phyloP scores from a whole-genome alignment of 225 moss, liverwort and hornwort genomes.

The Climacium dendroides region DNA sequence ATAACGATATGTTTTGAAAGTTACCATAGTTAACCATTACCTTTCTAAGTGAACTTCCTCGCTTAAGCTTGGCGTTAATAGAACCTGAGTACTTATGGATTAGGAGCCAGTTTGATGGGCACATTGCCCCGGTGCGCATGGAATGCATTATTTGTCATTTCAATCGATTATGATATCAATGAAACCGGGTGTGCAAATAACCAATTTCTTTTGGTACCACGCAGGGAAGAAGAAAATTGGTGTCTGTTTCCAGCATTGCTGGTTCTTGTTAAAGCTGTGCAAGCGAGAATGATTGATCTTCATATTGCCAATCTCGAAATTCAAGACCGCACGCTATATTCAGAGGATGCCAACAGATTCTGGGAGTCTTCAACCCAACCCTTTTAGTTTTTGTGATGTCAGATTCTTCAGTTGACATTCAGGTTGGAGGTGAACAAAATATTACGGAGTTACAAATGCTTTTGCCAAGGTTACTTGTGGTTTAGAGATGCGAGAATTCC shows the following conservation, averaged over 20 bases:
- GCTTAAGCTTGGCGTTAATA: background rate
- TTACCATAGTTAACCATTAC: background rate
- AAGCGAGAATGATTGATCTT: conserved; percentile 85
- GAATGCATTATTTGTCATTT: background rate
- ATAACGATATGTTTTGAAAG: background rate
- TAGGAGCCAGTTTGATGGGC: background rate
- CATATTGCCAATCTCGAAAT: conserved; percentile 95
- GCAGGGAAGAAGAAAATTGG: conserved; percentile 92
- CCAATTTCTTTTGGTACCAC: background rate
- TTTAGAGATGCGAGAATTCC: background rate
- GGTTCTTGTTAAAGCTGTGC: conserved; percentile 65
- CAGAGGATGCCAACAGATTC: conserved; percentile 74
- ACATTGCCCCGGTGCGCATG: background rate
- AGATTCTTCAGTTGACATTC: background rate
- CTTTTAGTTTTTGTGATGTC: background rate
- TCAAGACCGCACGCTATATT: conserved; percentile 83
- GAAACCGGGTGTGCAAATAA: background rate
- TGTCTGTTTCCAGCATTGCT: conserved; percentile 81
- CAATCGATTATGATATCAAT: background rate
- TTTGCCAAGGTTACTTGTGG: background rate
- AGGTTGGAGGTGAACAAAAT: background rate
- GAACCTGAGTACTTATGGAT: background rate
- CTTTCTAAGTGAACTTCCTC: background rate
- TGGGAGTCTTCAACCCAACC: conserved; percentile 59
- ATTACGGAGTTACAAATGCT: background rate